phyloP scores from a whole-genome alignment of 208 protist species.

The Leishmania mexicana region DNA sequence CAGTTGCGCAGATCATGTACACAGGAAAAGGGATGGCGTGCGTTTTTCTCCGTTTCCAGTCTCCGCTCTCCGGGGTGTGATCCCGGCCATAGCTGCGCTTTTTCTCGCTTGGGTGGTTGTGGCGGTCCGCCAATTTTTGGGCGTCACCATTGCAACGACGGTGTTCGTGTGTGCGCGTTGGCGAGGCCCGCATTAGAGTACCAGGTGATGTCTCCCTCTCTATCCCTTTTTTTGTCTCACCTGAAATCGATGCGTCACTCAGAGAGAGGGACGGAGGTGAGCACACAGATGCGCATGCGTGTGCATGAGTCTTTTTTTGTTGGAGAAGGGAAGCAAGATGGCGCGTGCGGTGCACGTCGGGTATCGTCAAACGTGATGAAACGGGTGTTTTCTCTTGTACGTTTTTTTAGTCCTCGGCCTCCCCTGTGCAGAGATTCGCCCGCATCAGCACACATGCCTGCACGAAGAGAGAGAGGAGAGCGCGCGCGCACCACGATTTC shows the following conservation, averaged over 20 bases:
- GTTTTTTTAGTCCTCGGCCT: not conserved
- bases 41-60: not conserved
- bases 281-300: not conserved
- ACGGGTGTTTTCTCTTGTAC: not conserved
- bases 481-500: too few relatives aligned
- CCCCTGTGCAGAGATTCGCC: not conserved
- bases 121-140: not conserved
- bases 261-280: not conserved
- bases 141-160: not conserved
- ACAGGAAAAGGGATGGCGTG: not conserved
- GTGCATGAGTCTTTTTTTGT: not conserved
- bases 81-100: not conserved
- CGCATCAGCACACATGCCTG: not conserved
- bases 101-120: not conserved
- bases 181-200: not conserved
- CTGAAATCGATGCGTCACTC: not conserved
- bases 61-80: not conserved
- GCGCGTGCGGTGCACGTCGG: not conserved
- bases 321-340: not conserved
- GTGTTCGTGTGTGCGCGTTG: not conserved
- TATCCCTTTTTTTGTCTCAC: not conserved
- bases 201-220: not conserved
- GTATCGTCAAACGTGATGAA: not conserved
- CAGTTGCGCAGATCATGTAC: not conserved
- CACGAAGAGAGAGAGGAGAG: too few relatives aligned